Evolutionary conservation across 441 rosid species (phyloP).

Genomic region (Brassica hybrid): DNA sequence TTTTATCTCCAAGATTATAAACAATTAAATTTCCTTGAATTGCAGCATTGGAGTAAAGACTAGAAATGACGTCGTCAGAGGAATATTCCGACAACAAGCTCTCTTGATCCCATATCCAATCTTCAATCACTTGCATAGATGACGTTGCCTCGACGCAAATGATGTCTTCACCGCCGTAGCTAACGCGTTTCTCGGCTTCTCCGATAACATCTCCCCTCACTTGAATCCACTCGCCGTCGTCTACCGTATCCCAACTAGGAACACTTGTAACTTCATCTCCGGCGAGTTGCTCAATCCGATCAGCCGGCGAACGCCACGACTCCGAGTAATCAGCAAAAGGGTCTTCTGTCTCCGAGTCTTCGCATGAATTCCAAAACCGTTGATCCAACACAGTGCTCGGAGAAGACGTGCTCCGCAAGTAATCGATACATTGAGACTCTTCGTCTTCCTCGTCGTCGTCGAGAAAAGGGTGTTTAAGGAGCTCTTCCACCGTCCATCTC

Average conservation of each 20-base stretch:
- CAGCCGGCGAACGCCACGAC: slow-evolving; percentile 23
- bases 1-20: background rate
- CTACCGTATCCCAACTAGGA: slow-evolving; percentile 44
- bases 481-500: slow-evolving; percentile 57
- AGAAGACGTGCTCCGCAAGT: slow-evolving; percentile 40
- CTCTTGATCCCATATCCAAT: slow-evolving; percentile 16
- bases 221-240: slow-evolving; percentile 62
- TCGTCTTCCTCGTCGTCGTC: slow-evolving; percentile 20
- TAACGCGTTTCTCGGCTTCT: slow-evolving; percentile 16
- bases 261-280: slow-evolving; percentile 15
- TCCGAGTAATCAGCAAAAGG: slow-evolving; percentile 13
- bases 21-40: slow-evolving; percentile 7
- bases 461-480: slow-evolving; percentile 69
- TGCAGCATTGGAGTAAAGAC: background rate
- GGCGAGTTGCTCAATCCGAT: slow-evolving; percentile 53
- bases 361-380: slow-evolving; percentile 62
- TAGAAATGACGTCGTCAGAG: slow-evolving; percentile 6
- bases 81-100: slow-evolving; percentile 25
- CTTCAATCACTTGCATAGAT: slow-evolving; percentile 8
- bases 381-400: slow-evolving; percentile 69
- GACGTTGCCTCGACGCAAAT: slow-evolving; percentile 11
- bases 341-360: too few relatives aligned
- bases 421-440: background rate
- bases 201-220: slow-evolving; percentile 51
- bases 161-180: background rate